Conservation (phyloP, 176 grass and related monocot species). For the Lolium multiflorum region DNA sequence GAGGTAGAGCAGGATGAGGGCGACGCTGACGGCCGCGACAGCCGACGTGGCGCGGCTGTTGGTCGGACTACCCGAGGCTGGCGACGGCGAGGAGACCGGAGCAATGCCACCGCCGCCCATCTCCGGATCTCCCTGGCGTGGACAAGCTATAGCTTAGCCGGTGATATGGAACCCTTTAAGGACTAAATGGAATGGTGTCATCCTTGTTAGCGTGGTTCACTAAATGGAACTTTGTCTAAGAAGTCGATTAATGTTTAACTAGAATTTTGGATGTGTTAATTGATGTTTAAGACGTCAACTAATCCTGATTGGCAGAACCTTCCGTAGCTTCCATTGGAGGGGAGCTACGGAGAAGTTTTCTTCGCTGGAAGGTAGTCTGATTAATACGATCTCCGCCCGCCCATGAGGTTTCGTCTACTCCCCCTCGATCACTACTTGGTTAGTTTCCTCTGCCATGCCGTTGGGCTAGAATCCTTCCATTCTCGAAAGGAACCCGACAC, state of each 20-base stretch:
- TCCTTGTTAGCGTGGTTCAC: too few relatives aligned
- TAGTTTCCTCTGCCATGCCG: neutral
- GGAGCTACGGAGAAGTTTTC: neutral
- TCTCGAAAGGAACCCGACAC: too few relatives aligned
- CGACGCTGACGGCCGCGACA: constrained; percentile 31
- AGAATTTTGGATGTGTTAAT: too few relatives aligned
- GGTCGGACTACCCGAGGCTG: neutral
- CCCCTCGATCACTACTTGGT: neutral
- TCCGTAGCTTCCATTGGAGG: neutral
- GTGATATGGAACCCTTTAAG: neutral
- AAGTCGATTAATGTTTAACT: too few relatives aligned
- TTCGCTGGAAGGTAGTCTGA: neutral
- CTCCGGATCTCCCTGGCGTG: neutral
- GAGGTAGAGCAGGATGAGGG: constrained; percentile 43
- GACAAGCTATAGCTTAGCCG: neutral
- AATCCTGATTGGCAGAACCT: neutral
- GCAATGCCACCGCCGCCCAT: constrained; percentile 8
- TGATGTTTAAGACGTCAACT: neutral
- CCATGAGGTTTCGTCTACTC: neutral
- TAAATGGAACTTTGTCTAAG: too few relatives aligned
- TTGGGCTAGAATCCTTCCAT: too few relatives aligned
- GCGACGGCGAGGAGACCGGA: neutral
- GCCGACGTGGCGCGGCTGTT: neutral
- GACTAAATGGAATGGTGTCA: neutral
- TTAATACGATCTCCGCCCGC: neutral